Conservation (phyloP, 257 asterid species). For the Echium plantagineum region DNA sequence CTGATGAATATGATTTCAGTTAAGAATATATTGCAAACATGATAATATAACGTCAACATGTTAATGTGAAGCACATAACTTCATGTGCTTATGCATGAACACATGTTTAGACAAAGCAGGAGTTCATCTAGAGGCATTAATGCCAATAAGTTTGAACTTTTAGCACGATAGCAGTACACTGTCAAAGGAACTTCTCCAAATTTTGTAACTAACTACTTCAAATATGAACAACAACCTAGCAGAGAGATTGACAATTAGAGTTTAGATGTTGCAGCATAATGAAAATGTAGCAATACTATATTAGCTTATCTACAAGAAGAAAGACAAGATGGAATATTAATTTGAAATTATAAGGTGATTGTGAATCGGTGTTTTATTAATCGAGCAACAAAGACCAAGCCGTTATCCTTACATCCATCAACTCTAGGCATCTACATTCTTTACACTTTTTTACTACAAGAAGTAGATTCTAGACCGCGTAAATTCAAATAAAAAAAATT, state of each 20-base stretch:
- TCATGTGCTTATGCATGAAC: not conserved
- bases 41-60: too few relatives aligned
- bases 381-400: not conserved
- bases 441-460: not conserved
- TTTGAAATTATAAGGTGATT: not conserved
- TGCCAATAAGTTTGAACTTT: too few relatives aligned
- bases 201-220: too few relatives aligned
- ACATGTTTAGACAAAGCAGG: not conserved
- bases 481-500: too few relatives aligned
- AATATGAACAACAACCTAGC: not conserved
- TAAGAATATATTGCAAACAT: not conserved
- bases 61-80: not conserved
- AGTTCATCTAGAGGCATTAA: too few relatives aligned
- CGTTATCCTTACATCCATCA: not conserved
- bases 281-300: not conserved
- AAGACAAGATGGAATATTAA: not conserved
- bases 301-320: not conserved
- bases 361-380: not conserved
- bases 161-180: not conserved
- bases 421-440: not conserved
- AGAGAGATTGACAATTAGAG: not conserved
- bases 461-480: not conserved
- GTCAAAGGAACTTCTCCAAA: not conserved
- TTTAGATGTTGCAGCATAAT: not conserved
- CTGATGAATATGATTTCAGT: slow-evolving; percentile 23